Conservation (phyloP, 2,329 filamentous ascomycete species). For the Fusarium tjaetaba region DNA sequence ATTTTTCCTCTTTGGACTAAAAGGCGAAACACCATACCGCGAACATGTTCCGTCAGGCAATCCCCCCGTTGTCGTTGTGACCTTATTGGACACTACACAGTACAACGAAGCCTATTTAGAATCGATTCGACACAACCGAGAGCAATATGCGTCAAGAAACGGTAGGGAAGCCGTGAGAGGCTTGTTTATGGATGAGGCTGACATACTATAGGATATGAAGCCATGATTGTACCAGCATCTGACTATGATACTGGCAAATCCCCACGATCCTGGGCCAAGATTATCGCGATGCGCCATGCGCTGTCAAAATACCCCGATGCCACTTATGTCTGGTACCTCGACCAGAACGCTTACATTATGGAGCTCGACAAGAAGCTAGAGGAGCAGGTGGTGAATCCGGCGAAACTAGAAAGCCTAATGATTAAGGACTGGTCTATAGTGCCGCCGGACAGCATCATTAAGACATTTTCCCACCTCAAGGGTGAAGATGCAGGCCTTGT, state of each 20-base stretch:
- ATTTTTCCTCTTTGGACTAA: conserved; percentile 64
- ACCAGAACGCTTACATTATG: conserved; percentile 89
- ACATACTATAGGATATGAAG: conserved; percentile 77
- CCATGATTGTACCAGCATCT: conserved; percentile 80
- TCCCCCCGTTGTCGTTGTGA: conserved; percentile 80
- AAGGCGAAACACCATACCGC: conserved; percentile 44
- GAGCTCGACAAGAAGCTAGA: conserved; percentile 77
- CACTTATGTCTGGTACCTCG: conserved; percentile 87
- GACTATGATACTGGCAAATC: conserved; percentile 77
- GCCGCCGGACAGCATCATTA: conserved; percentile 95
- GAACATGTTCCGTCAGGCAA: conserved; percentile 61
- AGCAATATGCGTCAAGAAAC: conserved; percentile 85
- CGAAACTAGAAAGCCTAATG: conserved; percentile 80
- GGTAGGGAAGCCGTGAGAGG: conserved; percentile 64
- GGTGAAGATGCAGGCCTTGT: conserved; percentile 83
- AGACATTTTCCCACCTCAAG: conserved; percentile 86
- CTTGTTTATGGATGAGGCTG: not conserved
- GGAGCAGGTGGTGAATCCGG: conserved; percentile 73
- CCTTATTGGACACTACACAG: conserved; percentile 76
- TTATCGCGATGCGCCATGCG: conserved; percentile 89
- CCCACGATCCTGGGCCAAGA: conserved; percentile 75
- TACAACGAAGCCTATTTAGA: conserved; percentile 75
- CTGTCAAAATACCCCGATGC: conserved; percentile 81
- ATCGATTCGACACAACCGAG: conserved; percentile 82
- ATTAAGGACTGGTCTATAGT: conserved; percentile 87